Evolutionary conservation across 2,329 filamentous ascomycete genomes (phyloP), one percentile per base, ranked within the genome.

Genomic region (Escovopsis sp.): DNA sequence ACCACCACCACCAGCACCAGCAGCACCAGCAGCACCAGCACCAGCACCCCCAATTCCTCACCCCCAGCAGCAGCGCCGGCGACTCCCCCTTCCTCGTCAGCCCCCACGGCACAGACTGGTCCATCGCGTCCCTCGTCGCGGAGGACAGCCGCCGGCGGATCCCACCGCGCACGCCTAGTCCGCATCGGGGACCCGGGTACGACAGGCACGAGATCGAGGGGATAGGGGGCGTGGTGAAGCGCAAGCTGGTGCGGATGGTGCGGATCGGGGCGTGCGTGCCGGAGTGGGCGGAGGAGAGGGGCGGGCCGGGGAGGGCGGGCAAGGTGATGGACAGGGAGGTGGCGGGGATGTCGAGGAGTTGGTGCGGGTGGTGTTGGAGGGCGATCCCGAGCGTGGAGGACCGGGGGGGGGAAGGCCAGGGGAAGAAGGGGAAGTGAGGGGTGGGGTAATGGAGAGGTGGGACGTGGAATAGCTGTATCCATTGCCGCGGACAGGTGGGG

Each of bases 361-460:
- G 85, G 84, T 96, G 87, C 55, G 84, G 81, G 0, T 94, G 88
- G 87, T 96, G 88, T 54, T 74, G 68, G 54, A 67, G 85, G 41
- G 76, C 85, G 3, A 72, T 92, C 35, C 76, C 76, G 0, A 67
- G 75, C 2, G 54, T 57, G 28, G 61, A 58, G 43, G 69, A 73
- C 29, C 4, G n/a, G n/a, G n/a, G n/a, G n/a, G n/a, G n/a, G n/a
- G n/a, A n/a, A n/a, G n/a, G n/a, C n/a, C n/a, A n/a, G n/a, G n/a
- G n/a, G n/a, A n/a, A n/a, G n/a, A n/a, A n/a, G n/a, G n/a, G n/a
- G n/a, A n/a, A n/a, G n/a, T n/a, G n/a, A n/a, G n/a, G n/a, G n/a
- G n/a, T n/a, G n/a, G n/a, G n/a, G n/a, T n/a, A n/a, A n/a, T n/a
- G n/a, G n/a, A n/a, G n/a, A n/a, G n/a, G n/a, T n/a, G n/a, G n/a